A percentile compares a stretch with the other conserved stretches of the same genome.
Conservation (phyloP, 1,139 yeast genomes). For the Yamadazyma membranifaciens region DNA sequence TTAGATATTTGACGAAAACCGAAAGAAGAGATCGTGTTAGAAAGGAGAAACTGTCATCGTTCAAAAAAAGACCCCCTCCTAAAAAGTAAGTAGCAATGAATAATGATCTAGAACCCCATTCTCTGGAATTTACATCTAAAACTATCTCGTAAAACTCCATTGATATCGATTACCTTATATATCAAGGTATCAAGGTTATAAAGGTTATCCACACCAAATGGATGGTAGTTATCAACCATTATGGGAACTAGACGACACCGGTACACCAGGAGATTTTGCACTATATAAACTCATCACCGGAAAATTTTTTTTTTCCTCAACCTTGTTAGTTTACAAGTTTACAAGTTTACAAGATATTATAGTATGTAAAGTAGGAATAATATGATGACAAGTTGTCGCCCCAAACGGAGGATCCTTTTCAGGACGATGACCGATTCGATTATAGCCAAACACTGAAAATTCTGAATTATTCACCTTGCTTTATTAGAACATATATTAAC, state of each 20-base stretch:
- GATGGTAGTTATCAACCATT: too few species aligned
- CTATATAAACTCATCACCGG: slow-evolving; percentile 4
- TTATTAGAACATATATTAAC: slow-evolving; percentile 14
- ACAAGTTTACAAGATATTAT: background rate
- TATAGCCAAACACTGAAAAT: slow-evolving; percentile 55
- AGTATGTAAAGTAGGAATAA: slow-evolving; percentile 10
- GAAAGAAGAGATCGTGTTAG: slow-evolving; percentile 70
- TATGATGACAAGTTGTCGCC: slow-evolving; percentile 56
- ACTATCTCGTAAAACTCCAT: too few species aligned
- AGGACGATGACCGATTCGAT: slow-evolving; percentile 60
- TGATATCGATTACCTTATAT: too few species aligned
- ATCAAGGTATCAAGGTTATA: too few species aligned
- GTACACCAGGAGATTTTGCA: background rate
- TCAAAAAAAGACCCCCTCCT: slow-evolving; percentile 20
- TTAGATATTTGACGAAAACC: slow-evolving; percentile 76
- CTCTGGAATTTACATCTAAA: too few species aligned
- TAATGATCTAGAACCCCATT: too few species aligned
- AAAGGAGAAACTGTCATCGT: slow-evolving; percentile 19
- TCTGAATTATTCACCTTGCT: slow-evolving; percentile 28
- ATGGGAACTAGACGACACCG: too few species aligned
- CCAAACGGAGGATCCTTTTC: slow-evolving; percentile 59
- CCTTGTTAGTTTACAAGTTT: background rate
- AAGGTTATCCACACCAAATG: too few species aligned
- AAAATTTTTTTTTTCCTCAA: slow-evolving; percentile 2
- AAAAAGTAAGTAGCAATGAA: slow-evolving; percentile 1